phyloP scores from a whole-genome alignment of 2,329 filamentous ascomycete species.

The Exophiala lecanii-corni region DNA sequence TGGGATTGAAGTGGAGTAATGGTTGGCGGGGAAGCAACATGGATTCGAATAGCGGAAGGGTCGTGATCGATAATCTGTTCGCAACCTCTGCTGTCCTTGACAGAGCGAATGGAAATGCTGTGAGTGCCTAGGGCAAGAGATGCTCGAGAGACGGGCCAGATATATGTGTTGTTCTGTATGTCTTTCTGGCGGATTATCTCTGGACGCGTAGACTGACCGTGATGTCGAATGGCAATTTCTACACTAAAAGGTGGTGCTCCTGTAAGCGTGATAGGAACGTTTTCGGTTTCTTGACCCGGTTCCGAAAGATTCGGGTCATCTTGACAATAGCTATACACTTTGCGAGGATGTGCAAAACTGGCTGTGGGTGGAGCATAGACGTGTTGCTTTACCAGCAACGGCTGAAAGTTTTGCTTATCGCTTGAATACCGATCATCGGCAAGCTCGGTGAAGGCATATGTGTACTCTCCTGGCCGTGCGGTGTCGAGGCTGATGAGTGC shows the following conservation, averaged over 20 bases:
- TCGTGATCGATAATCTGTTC: constrained; percentile 69
- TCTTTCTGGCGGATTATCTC: constrained; percentile 78
- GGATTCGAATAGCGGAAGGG: constrained; percentile 76
- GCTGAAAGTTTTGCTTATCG: constrained; percentile 59
- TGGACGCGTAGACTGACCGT: constrained; percentile 65
- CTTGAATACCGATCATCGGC: constrained; percentile 82
- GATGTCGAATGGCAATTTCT: constrained; percentile 90
- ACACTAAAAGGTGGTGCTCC: constrained; percentile 83
- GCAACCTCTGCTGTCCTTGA: constrained; percentile 83
- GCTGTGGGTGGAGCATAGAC: constrained; percentile 82
- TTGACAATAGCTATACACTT: constrained; percentile 93
- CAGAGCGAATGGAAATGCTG: constrained; percentile 80
- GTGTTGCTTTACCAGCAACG: constrained; percentile 70
- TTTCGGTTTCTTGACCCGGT: constrained; percentile 70
- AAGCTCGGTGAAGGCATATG: constrained; percentile 78
- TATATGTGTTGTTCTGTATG: constrained; percentile 68
- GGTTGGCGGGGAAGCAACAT: constrained; percentile 86
- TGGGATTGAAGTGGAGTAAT: constrained; percentile 83
- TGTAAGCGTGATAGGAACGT: constrained; percentile 78
- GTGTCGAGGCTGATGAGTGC: constrained; percentile 85
- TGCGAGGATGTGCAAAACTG: constrained; percentile 76
- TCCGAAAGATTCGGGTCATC: constrained; percentile 39
- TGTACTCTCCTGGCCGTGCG: constrained; percentile 72
- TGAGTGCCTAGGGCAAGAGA: constrained; percentile 86
- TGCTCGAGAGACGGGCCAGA: constrained; percentile 77